phyloP scores from a whole-genome alignment of 2,329 filamentous ascomycete species.

The Herpomyces periplanetae region DNA sequence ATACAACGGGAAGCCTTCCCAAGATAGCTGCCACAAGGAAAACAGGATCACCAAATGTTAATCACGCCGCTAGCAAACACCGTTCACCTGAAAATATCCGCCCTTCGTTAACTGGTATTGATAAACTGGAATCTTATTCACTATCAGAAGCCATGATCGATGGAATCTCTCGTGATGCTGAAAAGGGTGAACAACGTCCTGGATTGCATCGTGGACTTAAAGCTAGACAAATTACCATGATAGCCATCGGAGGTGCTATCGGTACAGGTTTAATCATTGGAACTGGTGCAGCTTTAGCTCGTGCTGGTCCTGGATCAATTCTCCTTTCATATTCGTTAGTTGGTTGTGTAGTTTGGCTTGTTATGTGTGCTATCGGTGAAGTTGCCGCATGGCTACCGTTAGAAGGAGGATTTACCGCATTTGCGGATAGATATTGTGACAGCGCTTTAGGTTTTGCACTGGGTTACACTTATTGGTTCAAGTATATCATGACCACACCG shows the following conservation, averaged over 20 bases:
- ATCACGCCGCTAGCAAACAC: too few species aligned
- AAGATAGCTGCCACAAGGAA: too few species aligned
- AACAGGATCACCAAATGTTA: too few species aligned
- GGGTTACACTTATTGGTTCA: slow-evolving; percentile 28
- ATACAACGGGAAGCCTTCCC: too few species aligned
- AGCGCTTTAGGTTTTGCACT: slow-evolving; percentile 41
- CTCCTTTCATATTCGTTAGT: slow-evolving; percentile 29
- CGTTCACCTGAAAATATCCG: too few species aligned
- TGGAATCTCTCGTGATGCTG: too few species aligned
- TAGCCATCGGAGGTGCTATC: slow-evolving; percentile 33
- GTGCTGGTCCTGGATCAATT: slow-evolving; percentile 18
- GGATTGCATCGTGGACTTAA: slow-evolving; percentile 15
- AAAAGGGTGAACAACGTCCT: too few species aligned
- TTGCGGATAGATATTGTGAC: slow-evolving; percentile 37
- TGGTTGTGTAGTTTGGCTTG: slow-evolving; percentile 31
- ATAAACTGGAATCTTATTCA: too few species aligned
- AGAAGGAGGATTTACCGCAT: slow-evolving; percentile 39
- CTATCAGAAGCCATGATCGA: too few species aligned
- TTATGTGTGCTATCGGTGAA: slow-evolving; percentile 44
- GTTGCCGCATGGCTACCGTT: slow-evolving; percentile 53
- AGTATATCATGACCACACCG: slow-evolving; percentile 47
- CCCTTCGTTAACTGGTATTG: too few species aligned
- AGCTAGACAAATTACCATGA: slow-evolving; percentile 17
- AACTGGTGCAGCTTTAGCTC: slow-evolving; percentile 11
- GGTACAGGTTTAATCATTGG: slow-evolving; percentile 23